Evolutionary conservation across 495 filamentous ascomycete genomes (phyloP), one percentile per base, ranked within the genome.

Genomic region (Xylaria nigripes): DNA sequence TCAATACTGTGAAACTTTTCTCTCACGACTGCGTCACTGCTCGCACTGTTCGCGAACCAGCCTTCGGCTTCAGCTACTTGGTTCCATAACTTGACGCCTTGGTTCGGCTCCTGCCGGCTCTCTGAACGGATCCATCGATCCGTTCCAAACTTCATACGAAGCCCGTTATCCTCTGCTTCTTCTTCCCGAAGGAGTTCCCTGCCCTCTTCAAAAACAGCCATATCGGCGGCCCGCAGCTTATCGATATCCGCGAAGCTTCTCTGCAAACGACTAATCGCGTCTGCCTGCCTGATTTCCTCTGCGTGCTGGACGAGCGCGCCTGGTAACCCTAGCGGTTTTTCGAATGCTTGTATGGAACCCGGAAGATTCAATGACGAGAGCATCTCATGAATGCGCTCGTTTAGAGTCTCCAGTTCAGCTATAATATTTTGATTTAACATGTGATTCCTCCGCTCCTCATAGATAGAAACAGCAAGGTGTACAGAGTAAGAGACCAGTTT

Each of bases 401-500:
- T 95, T 67, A 96, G 74, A 4, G 74, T 81, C 63, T 95, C 92
- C 25, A 98, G 69, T 63, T 95, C 88, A 13, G 84, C 83, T 55
- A 96, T 85, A 27, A 96, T 86, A 18, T 80, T 82, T 55, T 84
- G 85, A 68, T 94, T 95, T 50, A 98, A 81, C 27, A 95, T 72
- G 30, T 91, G 79, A 65, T 98, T 91, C 34, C 91, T 78, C 41
- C 91, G 81, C 67, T 97, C 90, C 29, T 88, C 91, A 64, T 98
- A 98, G 13, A 96, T 95, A 49, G 88, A 95, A 6, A 93, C 87
- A 19, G 93, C 93, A 40, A 96, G 77, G 62, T 97, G 93, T 4
- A 97, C 93, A 2, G 91, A 89, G 67, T 96, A 97, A 7, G 93
- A 93, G 1, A 98, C 93, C 16, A 98, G 77, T 63, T 91, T 94